Base-by-base conservation (phyloP, 768 basidiomycete species). In the Pseudohyphozyma bogoriensis region DNA sequence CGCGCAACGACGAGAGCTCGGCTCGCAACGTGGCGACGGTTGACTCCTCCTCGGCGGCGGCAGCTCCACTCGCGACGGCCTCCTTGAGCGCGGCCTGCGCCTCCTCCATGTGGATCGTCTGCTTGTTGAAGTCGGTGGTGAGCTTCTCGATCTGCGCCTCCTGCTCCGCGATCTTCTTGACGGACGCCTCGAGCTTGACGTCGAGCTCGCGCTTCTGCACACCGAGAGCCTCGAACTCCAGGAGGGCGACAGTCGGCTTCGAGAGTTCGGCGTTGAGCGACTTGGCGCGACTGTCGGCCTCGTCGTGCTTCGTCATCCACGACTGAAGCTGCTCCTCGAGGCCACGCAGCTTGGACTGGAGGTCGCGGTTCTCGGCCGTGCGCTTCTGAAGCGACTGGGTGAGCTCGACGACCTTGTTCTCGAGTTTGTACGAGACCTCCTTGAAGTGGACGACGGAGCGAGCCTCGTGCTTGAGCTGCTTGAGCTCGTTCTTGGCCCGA, bases 391-490 rank as follows among this genome's bases (percentile, higher is more conserved):
- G 80, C 20, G 77, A 83, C 73, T 99, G 95, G 0, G 95, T 97
- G 63, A 99, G 85, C 72, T 97, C 93, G 60, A 99, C 89, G 46
- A 99, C 95, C 77, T 97, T 99, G 80, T 97, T 99, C 77, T 99
- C 95, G 58, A 99, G 80, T 68, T 83, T 84, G 72, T 97, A 97
- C 0, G 93, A 96, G 67, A 93, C 95, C 76, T 95, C 91, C 77
- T 95, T 96, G 83, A 93, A 96, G 72, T 91, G 95, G 67, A 88
- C 87, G 32, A 92, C 92, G 2, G 95, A 97, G 54, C 91, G 89
- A 9, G 95, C 95, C 74, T 99, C 95, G 11, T 85, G 81, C 71
- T 81, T 85, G 65, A 99, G 82, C 13, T 76, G 77, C 69, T 85
- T 87, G 64, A 99, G 82, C 72, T 96, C 83, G 67, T 84, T 85